phyloP scores from a whole-genome alignment of 116 monocot species.

The Iris pallida region DNA sequence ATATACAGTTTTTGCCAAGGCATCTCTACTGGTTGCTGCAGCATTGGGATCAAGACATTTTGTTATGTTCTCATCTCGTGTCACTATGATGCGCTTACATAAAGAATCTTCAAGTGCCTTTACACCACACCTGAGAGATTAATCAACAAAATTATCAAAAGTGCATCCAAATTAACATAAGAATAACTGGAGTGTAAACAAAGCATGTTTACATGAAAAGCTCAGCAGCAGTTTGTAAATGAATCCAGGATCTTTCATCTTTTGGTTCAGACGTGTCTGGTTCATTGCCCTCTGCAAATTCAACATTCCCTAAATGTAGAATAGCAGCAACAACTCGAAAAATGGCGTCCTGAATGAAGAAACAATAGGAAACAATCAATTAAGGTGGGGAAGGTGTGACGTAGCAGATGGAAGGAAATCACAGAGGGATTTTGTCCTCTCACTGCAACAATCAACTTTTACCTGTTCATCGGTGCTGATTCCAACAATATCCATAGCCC shows the following conservation, averaged over 20 bases:
- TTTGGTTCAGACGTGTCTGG: conserved; percentile 34
- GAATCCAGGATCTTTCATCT: conserved; percentile 32
- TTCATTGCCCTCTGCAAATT: conserved; percentile 32
- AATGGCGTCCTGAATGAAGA: conserved; percentile 25
- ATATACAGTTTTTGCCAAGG: conserved; percentile 5
- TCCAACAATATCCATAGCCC: conserved; percentile 85
- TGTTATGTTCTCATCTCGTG: conserved; percentile 1
- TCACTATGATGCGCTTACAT: conserved; percentile 2
- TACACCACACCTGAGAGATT: not conserved
- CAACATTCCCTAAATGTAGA: conserved; percentile 39
- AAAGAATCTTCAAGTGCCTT: not conserved
- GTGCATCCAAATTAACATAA: not conserved
- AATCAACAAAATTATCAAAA: not conserved
- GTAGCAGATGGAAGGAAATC: not conserved
- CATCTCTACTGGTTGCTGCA: conserved; percentile 1
- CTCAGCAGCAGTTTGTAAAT: conserved; percentile 26
- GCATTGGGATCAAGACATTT: not conserved
- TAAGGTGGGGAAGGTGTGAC: not conserved
- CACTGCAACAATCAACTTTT: not conserved
- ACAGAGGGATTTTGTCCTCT: too few relatives aligned
- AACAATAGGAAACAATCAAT: not conserved
- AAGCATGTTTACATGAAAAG: conserved; percentile 22
- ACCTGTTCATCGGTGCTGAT: conserved; percentile 71
- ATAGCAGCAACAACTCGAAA: conserved; percentile 39
- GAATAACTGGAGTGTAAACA: not conserved